Evolutionary conservation across 768 basidiomycete genomes (phyloP).

Genomic region (Termitomyces sp.): DNA sequence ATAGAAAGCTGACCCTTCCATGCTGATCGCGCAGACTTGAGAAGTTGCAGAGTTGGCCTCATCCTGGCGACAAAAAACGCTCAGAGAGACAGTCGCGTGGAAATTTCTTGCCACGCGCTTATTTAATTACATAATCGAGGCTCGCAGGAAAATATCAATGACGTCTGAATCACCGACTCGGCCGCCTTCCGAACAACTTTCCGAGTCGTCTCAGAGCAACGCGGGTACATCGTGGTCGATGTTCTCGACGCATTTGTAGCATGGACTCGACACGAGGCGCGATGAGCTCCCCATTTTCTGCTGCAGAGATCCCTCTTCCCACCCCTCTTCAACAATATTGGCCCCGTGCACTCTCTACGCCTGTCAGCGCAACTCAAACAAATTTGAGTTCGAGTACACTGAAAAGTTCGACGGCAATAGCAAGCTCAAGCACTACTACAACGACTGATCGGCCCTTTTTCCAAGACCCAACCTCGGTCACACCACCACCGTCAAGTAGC

Average conservation of each 20-base stretch:
- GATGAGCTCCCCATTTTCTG: neutral
- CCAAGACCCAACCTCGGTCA: constrained; percentile 18
- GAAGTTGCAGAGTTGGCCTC: constrained; percentile 58
- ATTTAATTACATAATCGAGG: neutral
- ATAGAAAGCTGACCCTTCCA: constrained; percentile 63
- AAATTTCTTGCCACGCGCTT: constrained; percentile 4
- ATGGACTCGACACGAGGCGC: neutral
- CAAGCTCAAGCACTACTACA: neutral
- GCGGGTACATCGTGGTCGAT: neutral
- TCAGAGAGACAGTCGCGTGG: neutral
- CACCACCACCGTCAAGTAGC: constrained; percentile 1
- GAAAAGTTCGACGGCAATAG: neutral
- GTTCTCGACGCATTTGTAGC: neutral
- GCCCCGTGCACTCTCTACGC: constrained; percentile 6
- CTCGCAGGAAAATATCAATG: neutral
- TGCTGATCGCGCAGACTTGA: constrained; percentile 69
- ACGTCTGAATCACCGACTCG: constrained; percentile 5
- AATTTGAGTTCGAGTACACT: constrained; percentile 1
- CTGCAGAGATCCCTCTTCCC: neutral
- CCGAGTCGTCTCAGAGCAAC: neutral
- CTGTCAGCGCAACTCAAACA: neutral
- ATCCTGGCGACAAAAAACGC: constrained; percentile 30
- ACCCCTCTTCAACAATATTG: neutral
- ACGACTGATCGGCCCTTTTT: constrained; percentile 20
- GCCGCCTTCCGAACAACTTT: neutral